Evolutionary conservation across 768 basidiomycete species (phyloP).

Genomic region (Russula ochroleuca): DNA sequence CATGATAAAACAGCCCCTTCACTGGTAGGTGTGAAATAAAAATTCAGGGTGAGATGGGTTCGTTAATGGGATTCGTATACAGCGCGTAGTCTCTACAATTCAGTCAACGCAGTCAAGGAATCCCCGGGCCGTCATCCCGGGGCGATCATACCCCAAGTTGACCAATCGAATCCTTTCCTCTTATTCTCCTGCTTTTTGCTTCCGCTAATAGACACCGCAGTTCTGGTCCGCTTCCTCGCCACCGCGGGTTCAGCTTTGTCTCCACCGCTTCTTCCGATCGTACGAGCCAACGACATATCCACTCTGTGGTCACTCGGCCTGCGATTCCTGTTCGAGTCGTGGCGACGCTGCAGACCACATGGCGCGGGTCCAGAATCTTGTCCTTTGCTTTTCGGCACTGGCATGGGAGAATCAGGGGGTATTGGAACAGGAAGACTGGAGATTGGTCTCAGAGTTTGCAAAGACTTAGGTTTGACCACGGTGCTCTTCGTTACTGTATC

Average conservation of each 20-base stretch:
- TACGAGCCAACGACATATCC: background rate
- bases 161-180: slow-evolving; percentile 9
- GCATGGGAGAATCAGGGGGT: slow-evolving; percentile 2
- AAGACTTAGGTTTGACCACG: slow-evolving; percentile 5
- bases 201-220: background rate
- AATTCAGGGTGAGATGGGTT: background rate
- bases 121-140: slow-evolving; percentile 1
- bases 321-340: background rate
- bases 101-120: background rate
- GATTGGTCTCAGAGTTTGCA: slow-evolving; percentile 17
- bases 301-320: background rate
- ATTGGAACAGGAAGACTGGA: slow-evolving; percentile 11
- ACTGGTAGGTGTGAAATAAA: background rate
- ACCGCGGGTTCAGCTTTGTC: background rate
- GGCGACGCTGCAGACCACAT: background rate
- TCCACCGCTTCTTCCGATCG: background rate
- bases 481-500: slow-evolving; percentile 4
- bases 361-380: background rate
- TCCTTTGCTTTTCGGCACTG: background rate
- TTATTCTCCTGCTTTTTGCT: slow-evolving; percentile 7
- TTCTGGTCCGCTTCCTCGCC: slow-evolving; percentile 7
- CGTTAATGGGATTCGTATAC: too few species aligned
- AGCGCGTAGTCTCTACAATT: too few species aligned
- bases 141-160: background rate
- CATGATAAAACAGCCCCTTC: background rate